Base-by-base conservation (phyloP, 306 rosid genomes). In the Arachis stenosperma region DNA sequence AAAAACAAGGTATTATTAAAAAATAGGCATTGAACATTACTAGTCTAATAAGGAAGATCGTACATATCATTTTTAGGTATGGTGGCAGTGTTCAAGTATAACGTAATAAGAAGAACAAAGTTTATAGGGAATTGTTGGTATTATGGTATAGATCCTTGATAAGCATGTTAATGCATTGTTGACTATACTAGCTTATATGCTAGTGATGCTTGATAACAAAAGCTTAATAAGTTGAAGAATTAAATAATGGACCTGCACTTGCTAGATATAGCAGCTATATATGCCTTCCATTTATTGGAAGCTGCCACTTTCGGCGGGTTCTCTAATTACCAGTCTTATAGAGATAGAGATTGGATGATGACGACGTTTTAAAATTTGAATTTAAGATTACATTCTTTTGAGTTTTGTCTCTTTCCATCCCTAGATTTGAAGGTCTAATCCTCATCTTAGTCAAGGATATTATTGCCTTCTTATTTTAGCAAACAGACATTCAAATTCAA, bases 261-360 rank as follows among this genome's bases (percentile, higher is more conserved):
- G 51, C 51, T 46, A 46, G 9, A 8, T 8, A 1, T n/a, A n/a
- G 22, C 56, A 5, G 8, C 22, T 6, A 33, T 4, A 33, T 33
- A 33, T 33, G 4, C 37, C 37, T 33, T 33, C 37, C 37, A 33
- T 33, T 33, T 33, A 2, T 11, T 71, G 13, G 54, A n/a, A 4
- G 54, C 44, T 43, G n/a, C 41, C 71, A n/a, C 65, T 64, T 63
- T 42, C 47, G 36, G 57, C 30, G 72, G 54, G 79, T 64, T 9
- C 39, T 65, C 64, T 63, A 54, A 3, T 8, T 11, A 5, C 46
- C 8, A 42, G 46, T 42, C 46, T 42, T 42, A 6, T 15, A 50
- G 55, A 13, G 55, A 50, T 50, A 33, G 37, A 13, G 55, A 50
- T 50, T 50, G 55, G 55, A 50, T 12, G 55, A 50, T 52, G 29